Percentiles rank a stretch among this genome's conserved stretches.
Conservation (phyloP, 495 filamentous ascomycete genomes). For the Bombardia bombarda region DNA sequence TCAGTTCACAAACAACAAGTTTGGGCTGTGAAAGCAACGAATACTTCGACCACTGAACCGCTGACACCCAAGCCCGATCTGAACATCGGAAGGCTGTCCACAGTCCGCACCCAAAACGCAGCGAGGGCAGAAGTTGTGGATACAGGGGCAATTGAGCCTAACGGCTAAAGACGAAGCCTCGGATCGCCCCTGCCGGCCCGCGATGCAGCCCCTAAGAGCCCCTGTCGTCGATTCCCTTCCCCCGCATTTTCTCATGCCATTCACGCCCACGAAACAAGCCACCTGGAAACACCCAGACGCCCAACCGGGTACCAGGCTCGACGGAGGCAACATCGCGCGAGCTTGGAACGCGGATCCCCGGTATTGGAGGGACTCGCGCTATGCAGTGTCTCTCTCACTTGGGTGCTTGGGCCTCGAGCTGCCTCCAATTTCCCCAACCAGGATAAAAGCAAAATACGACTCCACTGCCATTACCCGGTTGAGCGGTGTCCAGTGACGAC, state of each 20-base stretch:
- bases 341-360: background rate
- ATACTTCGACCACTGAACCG: no score
- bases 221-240: background rate
- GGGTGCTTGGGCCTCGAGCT: no score
- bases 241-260: constrained; percentile 1
- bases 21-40: no score
- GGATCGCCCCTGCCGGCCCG: constrained; percentile 3
- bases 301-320: constrained; percentile 5
- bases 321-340: background rate
- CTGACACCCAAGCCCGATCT: background rate
- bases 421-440: no score
- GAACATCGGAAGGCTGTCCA: background rate
- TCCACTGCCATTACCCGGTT: no score
- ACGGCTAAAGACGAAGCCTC: constrained; percentile 9
- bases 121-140: constrained; percentile 3
- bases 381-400: no score
- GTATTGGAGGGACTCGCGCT: background rate
- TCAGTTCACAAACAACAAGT: no score
- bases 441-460: no score
- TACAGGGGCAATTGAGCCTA: constrained; percentile 12
- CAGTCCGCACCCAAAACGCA: background rate
- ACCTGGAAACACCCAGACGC: no score
- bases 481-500: no score
- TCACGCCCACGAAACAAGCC: no score
- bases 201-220: background rate